Evolutionary conservation across 2,329 filamentous ascomycete species (phyloP).

Genomic region (Sporothrix sp.): DNA sequence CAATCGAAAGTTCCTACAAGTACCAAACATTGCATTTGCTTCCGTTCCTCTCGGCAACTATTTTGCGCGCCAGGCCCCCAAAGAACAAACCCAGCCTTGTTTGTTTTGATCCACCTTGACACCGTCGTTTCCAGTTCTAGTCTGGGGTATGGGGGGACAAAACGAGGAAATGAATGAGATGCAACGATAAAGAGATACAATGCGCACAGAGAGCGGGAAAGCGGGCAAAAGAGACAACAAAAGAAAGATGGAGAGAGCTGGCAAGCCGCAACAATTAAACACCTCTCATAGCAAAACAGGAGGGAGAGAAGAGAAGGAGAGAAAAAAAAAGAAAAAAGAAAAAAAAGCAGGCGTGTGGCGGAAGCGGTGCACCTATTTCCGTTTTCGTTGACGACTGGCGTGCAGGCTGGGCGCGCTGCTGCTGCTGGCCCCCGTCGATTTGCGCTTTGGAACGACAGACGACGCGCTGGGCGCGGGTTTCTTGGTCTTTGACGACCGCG

Average conservation of each 20-base stretch:
- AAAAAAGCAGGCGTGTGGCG: no score
- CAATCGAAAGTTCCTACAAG: not conserved
- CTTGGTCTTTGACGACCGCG: slow-evolving; percentile 19
- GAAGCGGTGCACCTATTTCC: slow-evolving; percentile 3
- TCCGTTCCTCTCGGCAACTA: not conserved
- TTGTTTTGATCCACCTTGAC: slow-evolving; percentile 1
- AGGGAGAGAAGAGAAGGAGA: not conserved
- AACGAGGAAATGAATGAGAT: not conserved
- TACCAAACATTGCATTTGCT: slow-evolving; percentile 4
- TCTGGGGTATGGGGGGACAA: slow-evolving; percentile 6
- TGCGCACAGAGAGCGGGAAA: not conserved
- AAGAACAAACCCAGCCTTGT: not conserved
- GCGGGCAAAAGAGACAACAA: not conserved
- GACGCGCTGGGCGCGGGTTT: slow-evolving; percentile 13
- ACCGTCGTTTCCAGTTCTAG: slow-evolving; percentile 12
- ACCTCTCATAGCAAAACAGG: not conserved
- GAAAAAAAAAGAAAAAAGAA: not conserved
- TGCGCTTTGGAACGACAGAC: slow-evolving; percentile 9
- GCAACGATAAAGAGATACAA: slow-evolving; percentile 2
- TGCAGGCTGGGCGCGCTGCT: not conserved
- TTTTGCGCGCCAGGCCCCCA: not conserved
- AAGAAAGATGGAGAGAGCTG: not conserved
- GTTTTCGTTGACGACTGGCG: slow-evolving; percentile 14
- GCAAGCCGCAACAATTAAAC: no score
- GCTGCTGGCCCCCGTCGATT: slow-evolving; percentile 6